These are phyloP conservation scores for Kodamaea sp. DNA, from an alignment of 1,139 yeast genomes.

Conservation along the genomic window DNA sequence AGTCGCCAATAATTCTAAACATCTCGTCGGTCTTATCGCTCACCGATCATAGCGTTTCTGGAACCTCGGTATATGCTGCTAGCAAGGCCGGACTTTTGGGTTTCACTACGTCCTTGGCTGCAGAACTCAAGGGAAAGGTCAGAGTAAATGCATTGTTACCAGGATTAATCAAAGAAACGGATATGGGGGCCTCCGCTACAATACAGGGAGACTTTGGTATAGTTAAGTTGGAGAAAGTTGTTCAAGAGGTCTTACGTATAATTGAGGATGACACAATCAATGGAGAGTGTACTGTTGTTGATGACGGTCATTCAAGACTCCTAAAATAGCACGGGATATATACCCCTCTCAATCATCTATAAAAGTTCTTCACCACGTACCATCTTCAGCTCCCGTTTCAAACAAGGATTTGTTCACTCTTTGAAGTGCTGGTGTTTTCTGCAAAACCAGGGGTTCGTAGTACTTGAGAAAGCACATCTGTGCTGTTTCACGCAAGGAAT, in stretches of 20 bases:
- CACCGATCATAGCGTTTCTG: constrained; percentile 44
- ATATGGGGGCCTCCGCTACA: constrained; percentile 54
- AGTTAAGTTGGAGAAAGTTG: constrained; percentile 26
- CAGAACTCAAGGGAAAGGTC: constrained; percentile 56
- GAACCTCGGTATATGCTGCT: constrained; percentile 78
- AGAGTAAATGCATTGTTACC: constrained; percentile 72
- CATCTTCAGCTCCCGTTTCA: too few species aligned
- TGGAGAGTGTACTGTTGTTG: constrained; percentile 40
- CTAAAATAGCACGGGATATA: too few species aligned
- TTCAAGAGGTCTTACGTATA: constrained; percentile 29
- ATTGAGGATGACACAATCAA: constrained; percentile 34
- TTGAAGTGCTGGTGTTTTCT: too few species aligned
- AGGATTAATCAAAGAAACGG: constrained; percentile 72
- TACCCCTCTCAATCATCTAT: too few species aligned
- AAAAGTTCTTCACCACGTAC: too few species aligned
- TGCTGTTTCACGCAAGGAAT: constrained; percentile 12
- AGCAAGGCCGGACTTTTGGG: constrained; percentile 77
- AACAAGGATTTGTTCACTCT: too few species aligned
- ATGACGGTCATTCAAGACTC: constrained; percentile 7
- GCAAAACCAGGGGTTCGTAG: constrained; percentile 14
- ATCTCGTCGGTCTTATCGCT: constrained; percentile 70
- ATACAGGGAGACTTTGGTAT: constrained; percentile 18
- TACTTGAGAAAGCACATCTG: constrained; percentile 13
- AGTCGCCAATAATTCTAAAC: constrained; percentile 50
- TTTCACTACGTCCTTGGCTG: constrained; percentile 62